These are phyloP conservation scores for Zelonia costaricensis DNA, from an alignment of 208 protist species.

Conservation along the genomic window DNA sequence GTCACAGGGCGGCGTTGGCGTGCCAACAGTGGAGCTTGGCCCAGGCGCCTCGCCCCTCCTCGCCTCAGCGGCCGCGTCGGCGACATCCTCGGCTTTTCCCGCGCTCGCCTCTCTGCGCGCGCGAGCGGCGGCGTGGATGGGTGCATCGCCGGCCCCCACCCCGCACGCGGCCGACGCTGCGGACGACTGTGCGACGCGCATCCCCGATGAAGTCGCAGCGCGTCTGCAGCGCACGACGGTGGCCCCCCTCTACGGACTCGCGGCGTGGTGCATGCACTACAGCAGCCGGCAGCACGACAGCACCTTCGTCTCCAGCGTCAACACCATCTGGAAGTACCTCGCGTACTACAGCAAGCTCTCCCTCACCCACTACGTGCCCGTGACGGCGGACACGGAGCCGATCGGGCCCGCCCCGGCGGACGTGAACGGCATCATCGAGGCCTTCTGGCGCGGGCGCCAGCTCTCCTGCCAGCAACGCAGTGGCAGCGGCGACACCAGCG, in stretches of 20 bases:
- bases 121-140: too few relatives aligned
- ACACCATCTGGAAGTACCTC: conserved; percentile 81
- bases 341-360: conserved; percentile 69
- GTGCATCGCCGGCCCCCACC: background rate
- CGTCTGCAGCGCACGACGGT: background rate
- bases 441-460: conserved; percentile 57
- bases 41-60: too few relatives aligned
- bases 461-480: conserved; percentile 3
- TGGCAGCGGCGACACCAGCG: background rate
- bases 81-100: too few relatives aligned
- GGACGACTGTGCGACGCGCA: too few relatives aligned
- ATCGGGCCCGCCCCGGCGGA: conserved; percentile 50
- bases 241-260: background rate
- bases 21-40: too few relatives aligned
- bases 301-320: conserved; percentile 80
- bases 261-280: conserved; percentile 34
- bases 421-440: conserved; percentile 51
- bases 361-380: conserved; percentile 48
- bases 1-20: background rate
- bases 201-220: background rate
- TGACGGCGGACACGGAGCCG: conserved; percentile 66
- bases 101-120: too few relatives aligned
- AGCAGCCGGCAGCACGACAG: conserved; percentile 70
- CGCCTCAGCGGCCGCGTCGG: too few relatives aligned
- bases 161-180: background rate